Conservation (phyloP, 805 yeast genomes). For the Starmerella lactis-condensi region DNA sequence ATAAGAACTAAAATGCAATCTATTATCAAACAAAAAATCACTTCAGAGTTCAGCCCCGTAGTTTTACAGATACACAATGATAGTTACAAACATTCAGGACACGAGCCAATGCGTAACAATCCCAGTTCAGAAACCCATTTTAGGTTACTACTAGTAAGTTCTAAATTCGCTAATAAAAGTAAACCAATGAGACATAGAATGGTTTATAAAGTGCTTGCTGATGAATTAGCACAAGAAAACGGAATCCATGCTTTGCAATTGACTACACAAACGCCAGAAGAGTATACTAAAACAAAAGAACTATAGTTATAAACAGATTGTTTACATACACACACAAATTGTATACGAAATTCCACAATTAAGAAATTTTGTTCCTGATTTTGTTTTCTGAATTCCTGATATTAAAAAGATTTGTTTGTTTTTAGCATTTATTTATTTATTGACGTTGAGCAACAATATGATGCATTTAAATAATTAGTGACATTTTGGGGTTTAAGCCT, state of each 20-base stretch:
- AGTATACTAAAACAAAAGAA: constrained; percentile 24
- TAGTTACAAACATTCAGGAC: constrained; percentile 75
- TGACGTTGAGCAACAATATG: background rate
- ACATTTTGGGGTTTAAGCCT: constrained; percentile 35
- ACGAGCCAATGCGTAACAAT: constrained; percentile 62
- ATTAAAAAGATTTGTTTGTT: too few species aligned
- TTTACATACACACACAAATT: background rate
- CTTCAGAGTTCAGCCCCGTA: constrained; percentile 28
- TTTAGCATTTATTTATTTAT: too few species aligned
- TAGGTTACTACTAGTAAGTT: constrained; percentile 51
- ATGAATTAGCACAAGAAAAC: constrained; percentile 42
- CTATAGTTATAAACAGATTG: background rate
- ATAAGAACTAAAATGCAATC: too few species aligned
- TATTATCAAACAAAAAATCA: constrained; percentile 30
- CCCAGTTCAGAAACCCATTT: constrained; percentile 70
- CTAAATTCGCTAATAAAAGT: constrained; percentile 42
- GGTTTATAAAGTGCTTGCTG: constrained; percentile 47
- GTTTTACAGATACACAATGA: constrained; percentile 47
- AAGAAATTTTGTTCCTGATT: too few species aligned
- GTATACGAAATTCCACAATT: background rate
- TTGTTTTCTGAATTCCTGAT: too few species aligned
- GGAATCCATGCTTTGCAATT: constrained; percentile 82
- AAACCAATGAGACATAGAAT: constrained; percentile 63
- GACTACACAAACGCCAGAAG: constrained; percentile 57
- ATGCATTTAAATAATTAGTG: background rate